These are phyloP conservation scores for Dysphania ambrosioides DNA, from an alignment of 148 eudicot species.

Conservation along the genomic window DNA sequence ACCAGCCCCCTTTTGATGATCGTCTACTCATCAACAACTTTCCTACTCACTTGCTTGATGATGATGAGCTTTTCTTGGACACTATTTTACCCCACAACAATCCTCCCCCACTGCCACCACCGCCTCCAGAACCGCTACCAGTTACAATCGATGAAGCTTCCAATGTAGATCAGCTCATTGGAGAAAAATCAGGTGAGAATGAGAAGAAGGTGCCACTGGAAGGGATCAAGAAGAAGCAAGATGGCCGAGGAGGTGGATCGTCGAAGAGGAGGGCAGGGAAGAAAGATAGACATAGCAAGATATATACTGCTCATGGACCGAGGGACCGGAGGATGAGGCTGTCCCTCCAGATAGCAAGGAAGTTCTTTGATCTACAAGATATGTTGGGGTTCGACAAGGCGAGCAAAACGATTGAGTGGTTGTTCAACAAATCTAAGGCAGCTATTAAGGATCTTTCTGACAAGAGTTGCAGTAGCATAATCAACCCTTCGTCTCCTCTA, in stretches of 20 bases:
- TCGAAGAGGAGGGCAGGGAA: conserved; percentile 40
- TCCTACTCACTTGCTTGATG: conserved; percentile 29
- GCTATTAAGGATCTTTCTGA: conserved; percentile 57
- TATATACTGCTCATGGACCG: conserved; percentile 58
- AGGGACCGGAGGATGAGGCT: conserved; percentile 73
- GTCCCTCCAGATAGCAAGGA: conserved; percentile 59
- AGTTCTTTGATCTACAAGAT: conserved; percentile 74
- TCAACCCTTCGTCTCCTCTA: conserved; percentile 14
- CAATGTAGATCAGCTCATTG: background rate
- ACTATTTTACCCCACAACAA: conserved; percentile 27
- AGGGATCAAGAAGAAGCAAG: conserved; percentile 20
- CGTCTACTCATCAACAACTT: conserved; percentile 20
- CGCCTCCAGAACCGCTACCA: background rate
- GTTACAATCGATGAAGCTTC: background rate
- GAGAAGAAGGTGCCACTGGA: conserved; percentile 2
- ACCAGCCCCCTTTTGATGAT: conserved; percentile 15
- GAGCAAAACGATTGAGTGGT: conserved; percentile 76
- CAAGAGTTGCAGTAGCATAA: conserved; percentile 12
- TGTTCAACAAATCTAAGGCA: conserved; percentile 52
- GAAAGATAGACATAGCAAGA: conserved; percentile 75
- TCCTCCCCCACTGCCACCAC: conserved; percentile 23
- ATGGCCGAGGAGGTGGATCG: background rate
- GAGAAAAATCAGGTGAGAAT: too few species aligned
- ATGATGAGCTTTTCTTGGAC: conserved; percentile 33
- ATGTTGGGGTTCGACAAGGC: conserved; percentile 69